phyloP scores from a whole-genome alignment of 805 yeast species.

The Cyberlindnera nakhonratchasimensis region DNA sequence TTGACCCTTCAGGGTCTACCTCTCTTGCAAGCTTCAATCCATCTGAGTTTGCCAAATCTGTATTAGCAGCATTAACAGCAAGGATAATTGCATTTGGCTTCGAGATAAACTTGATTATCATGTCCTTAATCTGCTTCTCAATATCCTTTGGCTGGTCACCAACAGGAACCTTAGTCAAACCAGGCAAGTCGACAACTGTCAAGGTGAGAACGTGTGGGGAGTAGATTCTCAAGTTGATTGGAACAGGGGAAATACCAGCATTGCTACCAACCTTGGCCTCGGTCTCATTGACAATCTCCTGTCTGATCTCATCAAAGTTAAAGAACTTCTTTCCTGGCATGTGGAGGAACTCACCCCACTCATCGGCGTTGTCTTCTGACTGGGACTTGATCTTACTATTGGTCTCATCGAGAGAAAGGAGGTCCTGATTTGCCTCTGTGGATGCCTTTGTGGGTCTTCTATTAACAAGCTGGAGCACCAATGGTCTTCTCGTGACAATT shows the following conservation, averaged over 20 bases:
- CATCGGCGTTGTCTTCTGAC: constrained; percentile 70
- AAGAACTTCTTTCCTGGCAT: constrained; percentile 83
- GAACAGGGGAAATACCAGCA: constrained; percentile 87
- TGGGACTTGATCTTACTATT: constrained; percentile 43
- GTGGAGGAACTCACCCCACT: constrained; percentile 98
- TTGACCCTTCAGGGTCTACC: constrained; percentile 93
- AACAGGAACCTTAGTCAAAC: constrained; percentile 96
- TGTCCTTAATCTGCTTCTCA: constrained; percentile 88
- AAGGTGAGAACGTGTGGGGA: constrained; percentile 93
- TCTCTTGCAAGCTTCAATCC: constrained; percentile 95
- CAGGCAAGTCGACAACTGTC: constrained; percentile 95
- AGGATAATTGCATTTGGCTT: constrained; percentile 93
- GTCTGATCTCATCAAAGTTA: constrained; percentile 84
- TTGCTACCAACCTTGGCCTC: constrained; percentile 78
- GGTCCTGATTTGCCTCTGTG: constrained; percentile 26
- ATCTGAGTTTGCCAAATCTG: constrained; percentile 95
- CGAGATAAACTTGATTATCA: constrained; percentile 88
- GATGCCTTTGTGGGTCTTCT: constrained; percentile 42
- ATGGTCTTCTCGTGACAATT: constrained; percentile 86
- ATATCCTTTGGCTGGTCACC: constrained; percentile 99
- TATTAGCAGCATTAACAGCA: constrained; percentile 94
- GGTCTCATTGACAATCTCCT: constrained; percentile 89
- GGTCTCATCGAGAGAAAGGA: constrained; percentile 33
- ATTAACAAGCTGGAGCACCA: constrained; percentile 77
- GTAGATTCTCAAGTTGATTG: constrained; percentile 88